Evolutionary conservation across 2,329 filamentous ascomycete genomes (phyloP), one percentile per base, ranked within the genome.

Genomic region (Bipolaris cookei): DNA sequence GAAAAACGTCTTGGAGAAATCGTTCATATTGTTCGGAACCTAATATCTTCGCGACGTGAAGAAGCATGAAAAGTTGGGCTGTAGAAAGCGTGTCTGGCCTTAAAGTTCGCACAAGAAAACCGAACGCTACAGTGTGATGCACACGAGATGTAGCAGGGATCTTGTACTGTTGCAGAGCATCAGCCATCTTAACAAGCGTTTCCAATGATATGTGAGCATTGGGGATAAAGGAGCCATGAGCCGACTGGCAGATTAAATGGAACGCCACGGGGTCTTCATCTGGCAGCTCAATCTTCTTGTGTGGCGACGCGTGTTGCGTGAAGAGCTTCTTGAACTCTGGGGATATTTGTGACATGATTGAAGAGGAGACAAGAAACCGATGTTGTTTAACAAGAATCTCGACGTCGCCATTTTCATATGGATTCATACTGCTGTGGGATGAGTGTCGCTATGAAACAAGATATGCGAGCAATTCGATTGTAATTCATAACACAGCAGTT

Each of bases 271-370:
- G 49, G 28, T 62, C 45, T 51, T 62, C 16, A 23, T 51, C 28
- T n/a, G 25, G 48, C 3, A 59, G 46, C 44, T 53, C 14, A 10
- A 62, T 46, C 2, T 35, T 41, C 48, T 13, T 8, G 23, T 41
- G n/a, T n/a, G n/a, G n/a, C n/a, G n/a, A n/a, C n/a, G n/a, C 21
- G 23, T 37, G 11, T 41, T 28, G 10, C 35, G 28, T 50, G 4
- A 62, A 62, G 28, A 62, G 38, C 32, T 54, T 51, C 11, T 43
- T 3, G 28, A 62, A 62, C 42, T 55, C 32, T 13, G 20, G 49
- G 32, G n/a, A 62, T 6, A 46, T 25, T 21, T 46, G 3, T 8
- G 30, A 45, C 21, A 59, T 62, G 3, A 55, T 38, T 20, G 23
- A 62, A 37, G 51, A 45, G 11, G 32, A 57, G 32, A 60, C 6